Base-by-base conservation (phyloP, 2,329 filamentous ascomycete genomes). In the Verticillium zaregamsianum region DNA sequence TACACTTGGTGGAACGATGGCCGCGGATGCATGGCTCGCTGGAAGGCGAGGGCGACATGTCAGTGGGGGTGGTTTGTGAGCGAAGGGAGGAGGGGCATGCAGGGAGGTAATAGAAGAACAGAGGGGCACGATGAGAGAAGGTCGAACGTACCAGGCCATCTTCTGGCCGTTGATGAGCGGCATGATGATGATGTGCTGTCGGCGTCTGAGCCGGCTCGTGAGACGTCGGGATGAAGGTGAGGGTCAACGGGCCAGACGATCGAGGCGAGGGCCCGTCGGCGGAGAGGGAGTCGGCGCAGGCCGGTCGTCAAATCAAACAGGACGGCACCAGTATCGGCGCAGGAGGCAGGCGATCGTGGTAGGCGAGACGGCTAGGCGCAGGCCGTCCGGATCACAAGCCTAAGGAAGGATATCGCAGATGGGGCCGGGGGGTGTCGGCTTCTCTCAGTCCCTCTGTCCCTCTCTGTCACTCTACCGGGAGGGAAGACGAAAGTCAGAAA, bases 11-110 rank as follows among this genome's bases (percentile, higher is more conserved):
- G 33, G 89, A 91, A 68, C 89, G 86, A 74, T 92, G 89, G 61
- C 89, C 89, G 69, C 89, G 86, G 68, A 91, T 91, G 72, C 89
- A 91, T 70, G 89, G 88, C 80, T 86, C 86, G 75, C 89, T 91
- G 68, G 39, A 49, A 20, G 45, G 45, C 9, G 20, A n/a, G 45
- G 39, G 7, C 9, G 45, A 49, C 20, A 14, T n/a, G 45, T 49
- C 20, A 49, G 45, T 49, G 45, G 37, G 9, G 15, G 17, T 40
- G 14, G 1, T 37, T 37, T 35, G 56, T 61, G 57, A 55, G 62
- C 58, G 35, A 39, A 58, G 58, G n/a, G 45, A 49, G 20, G n/a
- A 49, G 20, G 45, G 20, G 45, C n/a, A 23, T 11, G n/a, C 5
- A 12, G 9, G 20, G 20, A n/a, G 3, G 4, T 49, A 6, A 17